These are phyloP conservation scores for Logfia minima DNA, from an alignment of 129 eudicot genomes.

Conservation along the genomic window DNA sequence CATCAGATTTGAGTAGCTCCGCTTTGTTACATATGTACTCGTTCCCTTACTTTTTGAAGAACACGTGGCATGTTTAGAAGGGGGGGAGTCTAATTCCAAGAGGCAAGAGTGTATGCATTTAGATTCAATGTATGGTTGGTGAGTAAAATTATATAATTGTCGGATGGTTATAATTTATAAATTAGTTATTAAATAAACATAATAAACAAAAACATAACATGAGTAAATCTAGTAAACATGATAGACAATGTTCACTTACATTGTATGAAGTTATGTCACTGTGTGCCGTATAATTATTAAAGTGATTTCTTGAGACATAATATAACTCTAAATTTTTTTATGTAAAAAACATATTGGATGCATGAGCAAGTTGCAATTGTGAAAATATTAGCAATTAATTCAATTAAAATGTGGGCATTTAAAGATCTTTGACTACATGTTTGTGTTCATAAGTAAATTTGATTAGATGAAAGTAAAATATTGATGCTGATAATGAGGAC, in stretches of 20 bases:
- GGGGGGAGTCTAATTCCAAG: slow-evolving; percentile 26
- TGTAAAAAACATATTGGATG: neutral
- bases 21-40: too few species aligned
- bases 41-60: too few species aligned
- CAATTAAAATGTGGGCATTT: neutral
- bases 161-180: neutral
- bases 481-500: slow-evolving; percentile 8
- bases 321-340: neutral
- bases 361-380: neutral
- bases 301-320: neutral
- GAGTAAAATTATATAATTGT: neutral
- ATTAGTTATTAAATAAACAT: too few species aligned
- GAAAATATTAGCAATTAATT: neutral
- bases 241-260: too few species aligned
- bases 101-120: neutral
- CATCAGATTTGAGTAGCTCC: too few species aligned
- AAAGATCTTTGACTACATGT: neutral
- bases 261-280: neutral
- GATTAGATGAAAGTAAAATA: slow-evolving; percentile 4
- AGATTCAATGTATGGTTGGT: slow-evolving; percentile 35
- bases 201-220: too few species aligned
- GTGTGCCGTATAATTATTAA: neutral
- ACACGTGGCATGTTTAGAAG: slow-evolving; percentile 24
- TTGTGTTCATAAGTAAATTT: neutral
- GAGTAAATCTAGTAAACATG: too few species aligned